Percentiles rank a stretch among this genome's conserved stretches.
These are phyloP conservation scores for Gossypium armourianum DNA, from an alignment of 441 rosid genomes.

Conservation along the genomic window DNA sequence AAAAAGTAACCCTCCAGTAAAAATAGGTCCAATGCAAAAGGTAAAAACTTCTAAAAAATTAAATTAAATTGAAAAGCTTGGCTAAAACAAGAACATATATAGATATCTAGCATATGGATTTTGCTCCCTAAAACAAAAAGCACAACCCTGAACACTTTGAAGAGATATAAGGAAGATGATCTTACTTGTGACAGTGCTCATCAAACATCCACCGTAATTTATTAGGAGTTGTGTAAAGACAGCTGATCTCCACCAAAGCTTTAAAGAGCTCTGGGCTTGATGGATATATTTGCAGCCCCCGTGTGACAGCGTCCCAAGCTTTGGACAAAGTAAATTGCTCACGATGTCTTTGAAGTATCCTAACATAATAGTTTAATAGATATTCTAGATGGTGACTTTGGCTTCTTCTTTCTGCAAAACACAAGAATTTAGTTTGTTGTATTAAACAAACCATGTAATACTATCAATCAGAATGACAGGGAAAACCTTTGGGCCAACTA, in stretches of 20 bases:
- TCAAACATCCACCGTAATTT: constrained; percentile 62
- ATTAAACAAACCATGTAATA: constrained; percentile 9
- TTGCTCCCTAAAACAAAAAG: neutral
- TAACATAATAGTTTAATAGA: constrained; percentile 44
- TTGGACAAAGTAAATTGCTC: constrained; percentile 42
- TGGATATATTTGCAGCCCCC: constrained; percentile 72
- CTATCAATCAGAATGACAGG: neutral
- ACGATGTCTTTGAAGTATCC: constrained; percentile 60
- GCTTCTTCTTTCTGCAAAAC: constrained; percentile 57
- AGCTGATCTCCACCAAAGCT: constrained; percentile 51
- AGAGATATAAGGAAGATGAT: constrained; percentile 1
- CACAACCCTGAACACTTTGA: neutral
- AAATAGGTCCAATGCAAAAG: neutral
- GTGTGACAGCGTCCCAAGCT: constrained; percentile 58
- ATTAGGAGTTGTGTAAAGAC: constrained; percentile 66
- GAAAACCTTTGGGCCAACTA: neutral
- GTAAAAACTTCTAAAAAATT: neutral
- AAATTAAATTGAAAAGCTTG: neutral
- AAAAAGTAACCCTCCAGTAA: neutral
- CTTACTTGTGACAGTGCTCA: constrained; percentile 63
- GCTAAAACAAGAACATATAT: neutral
- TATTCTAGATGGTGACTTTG: constrained; percentile 59
- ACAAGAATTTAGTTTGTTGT: constrained; percentile 16
- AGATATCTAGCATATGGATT: neutral
- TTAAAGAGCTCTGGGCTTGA: constrained; percentile 49